Conservation (phyloP, 495 filamentous ascomycete species). For the Melanomma pulvis-pyrius region DNA sequence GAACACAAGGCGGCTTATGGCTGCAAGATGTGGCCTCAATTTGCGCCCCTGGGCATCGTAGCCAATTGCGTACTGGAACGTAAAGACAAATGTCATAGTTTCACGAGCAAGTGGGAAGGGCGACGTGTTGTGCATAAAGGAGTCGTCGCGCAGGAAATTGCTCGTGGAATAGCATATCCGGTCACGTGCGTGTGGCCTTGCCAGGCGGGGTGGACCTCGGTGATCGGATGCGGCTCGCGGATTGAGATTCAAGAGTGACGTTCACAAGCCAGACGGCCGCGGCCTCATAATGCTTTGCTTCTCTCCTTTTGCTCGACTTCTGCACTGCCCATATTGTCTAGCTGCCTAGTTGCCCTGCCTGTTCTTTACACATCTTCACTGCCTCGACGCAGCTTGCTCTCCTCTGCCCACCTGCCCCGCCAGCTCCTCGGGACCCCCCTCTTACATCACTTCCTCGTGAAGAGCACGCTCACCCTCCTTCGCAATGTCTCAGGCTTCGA, state of each 20-base stretch:
- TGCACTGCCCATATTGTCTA: not conserved
- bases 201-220: slow-evolving; percentile 16
- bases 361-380: slow-evolving; percentile 2
- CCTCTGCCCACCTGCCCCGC: slow-evolving; percentile 5
- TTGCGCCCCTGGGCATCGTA: not conserved
- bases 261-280: slow-evolving; percentile 30
- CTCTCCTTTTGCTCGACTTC: slow-evolving; percentile 4
- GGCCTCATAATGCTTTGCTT: slow-evolving; percentile 14
- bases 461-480: slow-evolving; percentile 4
- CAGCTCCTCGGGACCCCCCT: slow-evolving; percentile 20
- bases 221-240: slow-evolving; percentile 25
- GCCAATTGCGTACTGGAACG: not conserved
- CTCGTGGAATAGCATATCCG: slow-evolving; percentile 10
- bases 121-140: not conserved
- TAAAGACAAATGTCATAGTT: not conserved
- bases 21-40: not conserved
- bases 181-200: too few species aligned
- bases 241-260: slow-evolving; percentile 21
- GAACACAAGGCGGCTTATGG: not conserved
- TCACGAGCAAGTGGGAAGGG: not conserved
- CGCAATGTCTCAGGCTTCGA: slow-evolving; percentile 28
- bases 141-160: slow-evolving; percentile 1
- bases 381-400: not conserved
- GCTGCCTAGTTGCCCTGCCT: not conserved
- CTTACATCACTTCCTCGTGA: slow-evolving; percentile 15